Evolutionary conservation across 1,284 basidiomycete species (phyloP), one percentile per base, ranked within the genome.

Genomic region (Ceratobasidium theobromae): DNA sequence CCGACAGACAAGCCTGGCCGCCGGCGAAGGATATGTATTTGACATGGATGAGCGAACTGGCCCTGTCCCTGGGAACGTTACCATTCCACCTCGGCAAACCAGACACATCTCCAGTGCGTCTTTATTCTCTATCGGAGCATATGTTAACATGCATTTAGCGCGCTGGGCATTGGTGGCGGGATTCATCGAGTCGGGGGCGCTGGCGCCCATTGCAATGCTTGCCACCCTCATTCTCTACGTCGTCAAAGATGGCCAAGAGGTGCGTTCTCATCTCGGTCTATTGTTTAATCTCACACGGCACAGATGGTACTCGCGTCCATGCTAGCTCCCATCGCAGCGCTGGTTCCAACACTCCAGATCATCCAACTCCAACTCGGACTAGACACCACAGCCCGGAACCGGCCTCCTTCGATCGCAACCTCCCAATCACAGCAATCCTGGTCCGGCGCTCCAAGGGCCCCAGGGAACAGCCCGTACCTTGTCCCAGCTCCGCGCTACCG

Each of bases 301-400:
- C 38, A 64, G 58, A 51, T 48, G 5, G 21, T 64, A 1, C 46
- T 64, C 14, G 58, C 52, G 8, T 48, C 58, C 4, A 46, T 64
- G 12, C 58, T 64, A 6, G 27, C 58, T 1, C 58, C 58, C 25
- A 18, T 64, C 33, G 58, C 58, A 38, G 58, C 58, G 14, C 58
- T 64, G 3, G 18, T 64, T 8, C 58, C 58, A 1, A 64, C 58
- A 0, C 33, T 64, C 21, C 58, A 64, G 25, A 64, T 64, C 11
- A 49, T 64, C 30, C 58, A 64, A 43, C 48, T 64, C 35, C 58
- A 64, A 43, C 58, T 64, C 48, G 58, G 58, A 23, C 58, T 64
- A 4, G 58, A 64, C 48, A 51, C 27, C 49, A 33, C 25, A 32
- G 49, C 43, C 43, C 43, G 43, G 18, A 45, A 9, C 9, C 8